Evolutionary conservation across 2,329 filamentous ascomycete genomes (phyloP), one percentile per base, ranked within the genome.

Genomic region (Aspergillus bombycis): DNA sequence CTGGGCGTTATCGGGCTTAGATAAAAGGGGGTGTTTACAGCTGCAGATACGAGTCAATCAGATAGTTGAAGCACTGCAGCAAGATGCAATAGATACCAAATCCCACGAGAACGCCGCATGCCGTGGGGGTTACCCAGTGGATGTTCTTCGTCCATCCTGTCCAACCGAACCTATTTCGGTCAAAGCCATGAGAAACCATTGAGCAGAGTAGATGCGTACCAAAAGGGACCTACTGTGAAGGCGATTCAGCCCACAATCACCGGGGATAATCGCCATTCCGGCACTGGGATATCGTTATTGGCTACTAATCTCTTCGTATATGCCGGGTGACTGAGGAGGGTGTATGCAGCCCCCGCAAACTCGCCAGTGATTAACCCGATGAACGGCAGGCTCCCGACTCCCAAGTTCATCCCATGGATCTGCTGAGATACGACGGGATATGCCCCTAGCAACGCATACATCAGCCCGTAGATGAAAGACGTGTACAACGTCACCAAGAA

Each of bases 31-130:
- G 2, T n/a, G 43, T 78, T 73, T 65, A 80, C 78, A 79, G 69
- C 28, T 72, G 73, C 34, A 79, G 68, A 65, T 79, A 80, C 1
- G 76, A 74, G 46, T 80, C 78, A 28, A 81, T 73, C 46, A 80
- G 57, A 52, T 80, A 76, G 52, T 76, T 77, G 65, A 77, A 78
- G 21, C 73, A 71, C 53, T 74, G 72, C 43, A 77, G 60, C 61
- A 78, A 77, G 61, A 77, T 75, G 30, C 70, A 70, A 36, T 71
- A 71, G 38, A 77, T 72, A 10, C 73, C 74, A 53, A 77, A 77
- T 7, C 74, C 75, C 12, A 69, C 71, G 23, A 75, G 46, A 1
- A 76, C 53, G n/a, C 76, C 76, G 2, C 71, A 72, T 4, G 70
- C 72, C 2, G 74, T 74, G n/a, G 75, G 75, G 9, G 72, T 73